A percentile compares a stretch with the other conserved stretches of the same genome.
These are phyloP conservation scores for Acanthamoeba comandoni DNA, from an alignment of 208 protist species.

Conservation along the genomic window DNA sequence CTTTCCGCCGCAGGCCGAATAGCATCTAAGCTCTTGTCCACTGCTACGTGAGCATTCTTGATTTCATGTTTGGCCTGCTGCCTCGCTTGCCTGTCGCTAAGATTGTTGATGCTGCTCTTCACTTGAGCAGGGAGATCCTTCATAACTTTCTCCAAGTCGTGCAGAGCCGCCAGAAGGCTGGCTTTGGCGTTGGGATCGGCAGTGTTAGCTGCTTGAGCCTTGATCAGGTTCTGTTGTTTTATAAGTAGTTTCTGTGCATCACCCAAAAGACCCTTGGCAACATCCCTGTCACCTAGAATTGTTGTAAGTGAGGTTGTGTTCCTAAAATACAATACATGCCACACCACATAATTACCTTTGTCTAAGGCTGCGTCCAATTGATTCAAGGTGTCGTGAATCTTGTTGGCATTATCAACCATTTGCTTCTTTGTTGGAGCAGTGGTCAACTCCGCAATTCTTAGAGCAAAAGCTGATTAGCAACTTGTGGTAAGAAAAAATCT, in stretches of 20 bases:
- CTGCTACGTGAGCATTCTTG: background rate
- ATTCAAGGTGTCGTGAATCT: background rate
- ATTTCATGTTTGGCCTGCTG: slow-evolving; percentile 8
- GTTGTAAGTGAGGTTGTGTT: no score
- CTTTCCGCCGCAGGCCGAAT: background rate
- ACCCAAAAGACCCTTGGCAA: slow-evolving; percentile 5
- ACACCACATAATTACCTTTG: background rate
- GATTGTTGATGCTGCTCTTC: slow-evolving; percentile 11
- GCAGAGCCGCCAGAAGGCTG: slow-evolving; percentile 23
- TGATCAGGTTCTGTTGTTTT: slow-evolving; percentile 38
- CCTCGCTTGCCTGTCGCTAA: background rate
- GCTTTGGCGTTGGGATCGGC: background rate
- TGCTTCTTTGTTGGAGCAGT: slow-evolving; percentile 26
- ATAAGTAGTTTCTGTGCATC: slow-evolving; percentile 22
- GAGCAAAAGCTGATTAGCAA: no score
- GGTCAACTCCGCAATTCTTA: slow-evolving; percentile 37
- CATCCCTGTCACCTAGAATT: slow-evolving; percentile 34
- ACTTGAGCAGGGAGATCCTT: slow-evolving; percentile 13
- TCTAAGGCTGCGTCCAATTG: background rate
- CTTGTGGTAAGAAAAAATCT: no score
- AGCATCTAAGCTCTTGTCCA: background rate
- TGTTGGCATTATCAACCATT: slow-evolving; percentile 24
- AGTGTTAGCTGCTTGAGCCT: slow-evolving; percentile 11
- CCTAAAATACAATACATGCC: no score
- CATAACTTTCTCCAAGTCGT: slow-evolving; percentile 37